These are phyloP conservation scores for Beauveria caledonica DNA, from an alignment of 2,329 filamentous ascomycete species.

Conservation along the genomic window DNA sequence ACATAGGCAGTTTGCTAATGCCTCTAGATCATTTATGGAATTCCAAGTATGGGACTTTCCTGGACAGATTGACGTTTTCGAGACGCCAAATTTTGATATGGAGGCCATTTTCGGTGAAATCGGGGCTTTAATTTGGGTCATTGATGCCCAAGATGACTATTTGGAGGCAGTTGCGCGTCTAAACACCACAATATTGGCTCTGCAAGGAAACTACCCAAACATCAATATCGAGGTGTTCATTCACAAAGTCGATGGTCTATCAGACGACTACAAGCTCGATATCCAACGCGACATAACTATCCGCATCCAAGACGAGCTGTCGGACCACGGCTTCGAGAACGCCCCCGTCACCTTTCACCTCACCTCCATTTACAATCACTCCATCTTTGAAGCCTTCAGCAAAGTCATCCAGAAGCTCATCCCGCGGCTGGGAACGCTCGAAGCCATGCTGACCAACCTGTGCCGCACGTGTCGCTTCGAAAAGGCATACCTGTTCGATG, in stretches of 20 bases:
- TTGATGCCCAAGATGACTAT: constrained; percentile 97
- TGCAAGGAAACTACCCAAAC: constrained; percentile 81
- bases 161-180: constrained; percentile 81
- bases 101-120: constrained; percentile 92
- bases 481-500: constrained; percentile 96
- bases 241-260: constrained; percentile 96
- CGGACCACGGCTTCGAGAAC: constrained; percentile 87
- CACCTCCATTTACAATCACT: constrained; percentile 97
- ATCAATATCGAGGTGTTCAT: constrained; percentile 99
- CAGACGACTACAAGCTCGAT: constrained; percentile 92
- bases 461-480: constrained; percentile 92
- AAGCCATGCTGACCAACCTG: constrained; percentile 88
- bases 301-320: constrained; percentile 90
- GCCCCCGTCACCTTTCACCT: constrained; percentile 91
- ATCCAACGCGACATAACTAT: constrained; percentile 96
- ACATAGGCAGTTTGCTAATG: background rate
- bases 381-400: constrained; percentile 95
- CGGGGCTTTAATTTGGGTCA: constrained; percentile 94
- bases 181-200: constrained; percentile 79
- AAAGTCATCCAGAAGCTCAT: constrained; percentile 98
- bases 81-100: constrained; percentile 81
- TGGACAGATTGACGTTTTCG: constrained; percentile 81
- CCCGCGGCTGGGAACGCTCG: constrained; percentile 83
- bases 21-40: constrained; percentile 86
- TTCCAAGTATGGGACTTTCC: constrained; percentile 98